phyloP scores from a whole-genome alignment of 192 early-diverging fungal species.

The Rhizoclosmatium globosum region DNA sequence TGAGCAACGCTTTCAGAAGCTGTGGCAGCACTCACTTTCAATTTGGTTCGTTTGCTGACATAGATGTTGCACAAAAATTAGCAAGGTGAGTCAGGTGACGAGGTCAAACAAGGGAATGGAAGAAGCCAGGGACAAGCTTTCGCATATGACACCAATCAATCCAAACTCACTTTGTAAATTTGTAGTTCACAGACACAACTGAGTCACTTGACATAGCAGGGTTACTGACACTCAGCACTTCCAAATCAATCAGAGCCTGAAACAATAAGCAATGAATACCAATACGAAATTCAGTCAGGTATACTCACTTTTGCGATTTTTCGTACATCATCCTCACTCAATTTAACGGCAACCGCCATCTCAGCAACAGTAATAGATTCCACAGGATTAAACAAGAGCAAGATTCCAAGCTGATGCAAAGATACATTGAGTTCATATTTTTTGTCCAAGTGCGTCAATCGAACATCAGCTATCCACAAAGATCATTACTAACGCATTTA shows the following conservation, averaged over 20 bases:
- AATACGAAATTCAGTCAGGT: neutral
- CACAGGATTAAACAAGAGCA: conserved; percentile 73
- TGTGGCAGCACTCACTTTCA: conserved; percentile 72
- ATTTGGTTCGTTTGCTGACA: conserved; percentile 80
- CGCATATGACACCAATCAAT: conserved; percentile 17
- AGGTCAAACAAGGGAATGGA: conserved; percentile 33
- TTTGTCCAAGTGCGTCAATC: conserved; percentile 72
- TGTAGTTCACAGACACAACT: conserved; percentile 51
- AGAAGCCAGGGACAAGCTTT: conserved; percentile 34
- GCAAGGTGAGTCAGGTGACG: too few relatives aligned
- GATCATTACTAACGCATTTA: neutral
- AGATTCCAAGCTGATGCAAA: conserved; percentile 72
- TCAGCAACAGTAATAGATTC: conserved; percentile 57
- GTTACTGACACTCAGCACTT: conserved; percentile 46
- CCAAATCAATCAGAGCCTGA: conserved; percentile 65
- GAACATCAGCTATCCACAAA: conserved; percentile 56
- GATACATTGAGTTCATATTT: conserved; percentile 82
- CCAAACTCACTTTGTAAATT: conserved; percentile 63
- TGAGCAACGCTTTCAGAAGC: conserved; percentile 60
- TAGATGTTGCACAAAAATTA: neutral
- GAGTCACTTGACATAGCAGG: conserved; percentile 26
- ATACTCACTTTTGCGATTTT: conserved; percentile 64
- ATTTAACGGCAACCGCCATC: conserved; percentile 61
- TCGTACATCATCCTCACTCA: conserved; percentile 62
- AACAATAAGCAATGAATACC: conserved; percentile 3